These are phyloP conservation scores for Phytophthora fragariaefolia DNA, from an alignment of 352 stramenopile species.

Conservation along the genomic window DNA sequence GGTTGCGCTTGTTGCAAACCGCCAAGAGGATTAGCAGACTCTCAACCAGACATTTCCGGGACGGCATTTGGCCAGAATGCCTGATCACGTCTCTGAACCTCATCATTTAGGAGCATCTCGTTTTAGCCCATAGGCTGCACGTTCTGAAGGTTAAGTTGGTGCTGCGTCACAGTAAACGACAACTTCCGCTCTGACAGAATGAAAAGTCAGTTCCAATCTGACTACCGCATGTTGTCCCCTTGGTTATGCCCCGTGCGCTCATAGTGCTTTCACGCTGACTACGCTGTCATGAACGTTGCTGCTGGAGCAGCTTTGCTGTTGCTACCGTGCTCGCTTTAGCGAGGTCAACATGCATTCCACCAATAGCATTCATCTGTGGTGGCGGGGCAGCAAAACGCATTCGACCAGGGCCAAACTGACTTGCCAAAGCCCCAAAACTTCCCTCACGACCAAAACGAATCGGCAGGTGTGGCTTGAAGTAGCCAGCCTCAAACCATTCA, in stretches of 20 bases:
- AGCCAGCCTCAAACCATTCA: slow-evolving; percentile 90
- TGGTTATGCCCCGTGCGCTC: slow-evolving; percentile 66
- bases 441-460: slow-evolving; percentile 84
- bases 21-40: slow-evolving; percentile 7
- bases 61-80: slow-evolving; percentile 38
- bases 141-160: slow-evolving; percentile 41
- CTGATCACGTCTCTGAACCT: slow-evolving; percentile 35
- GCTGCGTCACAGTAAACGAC: slow-evolving; percentile 50
- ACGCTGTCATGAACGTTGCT: slow-evolving; percentile 80
- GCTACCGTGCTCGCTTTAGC: slow-evolving; percentile 67
- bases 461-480: slow-evolving; percentile 90
- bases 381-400: slow-evolving; percentile 64
- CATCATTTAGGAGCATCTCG: slow-evolving; percentile 42
- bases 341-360: slow-evolving; percentile 25
- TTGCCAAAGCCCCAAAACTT: slow-evolving; percentile 75
- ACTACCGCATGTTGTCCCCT: slow-evolving; percentile 27
- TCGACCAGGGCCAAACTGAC: slow-evolving; percentile 75
- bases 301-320: slow-evolving; percentile 73
- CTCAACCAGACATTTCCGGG: slow-evolving; percentile 29
- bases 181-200: slow-evolving; percentile 70
- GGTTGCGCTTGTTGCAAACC: slow-evolving; percentile 15
- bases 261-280: slow-evolving; percentile 82
- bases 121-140: slow-evolving; percentile 27
- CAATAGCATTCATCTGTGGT: slow-evolving; percentile 25
- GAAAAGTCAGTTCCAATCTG: slow-evolving; percentile 44